These are phyloP conservation scores for Geum urbanum DNA, from an alignment of 306 rosid species.

Conservation along the genomic window DNA sequence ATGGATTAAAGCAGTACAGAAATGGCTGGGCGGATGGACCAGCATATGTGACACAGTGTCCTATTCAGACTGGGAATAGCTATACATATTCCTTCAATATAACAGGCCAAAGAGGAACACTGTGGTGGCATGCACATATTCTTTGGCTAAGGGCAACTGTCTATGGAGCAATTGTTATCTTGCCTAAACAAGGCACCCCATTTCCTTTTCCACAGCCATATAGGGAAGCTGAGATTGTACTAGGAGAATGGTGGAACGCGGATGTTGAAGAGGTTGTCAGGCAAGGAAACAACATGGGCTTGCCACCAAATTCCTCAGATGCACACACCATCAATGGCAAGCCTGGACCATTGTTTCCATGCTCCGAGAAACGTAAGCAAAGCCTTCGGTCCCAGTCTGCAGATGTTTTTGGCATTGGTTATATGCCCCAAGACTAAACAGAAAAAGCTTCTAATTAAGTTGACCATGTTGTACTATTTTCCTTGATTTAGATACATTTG, in stretches of 20 bases:
- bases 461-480: neutral
- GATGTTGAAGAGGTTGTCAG: conserved; percentile 69
- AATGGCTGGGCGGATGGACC: conserved; percentile 90
- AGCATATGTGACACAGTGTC: conserved; percentile 78
- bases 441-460: neutral
- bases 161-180: conserved; percentile 75
- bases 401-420: neutral
- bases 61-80: conserved; percentile 59
- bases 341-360: conserved; percentile 90
- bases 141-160: conserved; percentile 84
- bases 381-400: neutral
- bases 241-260: conserved; percentile 85
- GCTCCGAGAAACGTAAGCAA: conserved; percentile 74
- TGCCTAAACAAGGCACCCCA: conserved; percentile 65
- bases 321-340: conserved; percentile 92
- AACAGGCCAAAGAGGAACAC: conserved; percentile 75
- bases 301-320: conserved; percentile 84
- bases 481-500: conserved; percentile 54
- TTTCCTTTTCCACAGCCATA: conserved; percentile 70
- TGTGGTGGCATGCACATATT: conserved; percentile 94
- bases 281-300: conserved; percentile 62
- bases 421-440: neutral
- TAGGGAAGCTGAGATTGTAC: conserved; percentile 51
- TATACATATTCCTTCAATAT: conserved; percentile 73
- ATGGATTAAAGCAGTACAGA: conserved; percentile 70